These are phyloP conservation scores for Neurospora sublineolata DNA, from an alignment of 495 filamentous ascomycete genomes.

Conservation along the genomic window DNA sequence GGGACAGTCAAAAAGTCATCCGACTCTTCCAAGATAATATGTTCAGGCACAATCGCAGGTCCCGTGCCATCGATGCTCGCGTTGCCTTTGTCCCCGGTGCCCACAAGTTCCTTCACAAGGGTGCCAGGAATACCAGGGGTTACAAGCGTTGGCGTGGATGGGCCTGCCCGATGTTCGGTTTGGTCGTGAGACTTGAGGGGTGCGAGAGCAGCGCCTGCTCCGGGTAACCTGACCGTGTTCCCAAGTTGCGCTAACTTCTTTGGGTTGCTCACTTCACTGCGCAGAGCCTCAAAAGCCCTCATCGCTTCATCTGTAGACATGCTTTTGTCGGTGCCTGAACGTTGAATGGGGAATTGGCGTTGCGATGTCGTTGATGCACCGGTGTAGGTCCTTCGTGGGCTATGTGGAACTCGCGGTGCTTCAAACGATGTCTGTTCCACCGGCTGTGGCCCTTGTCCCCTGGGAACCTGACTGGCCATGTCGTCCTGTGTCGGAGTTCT, in stretches of 20 bases:
- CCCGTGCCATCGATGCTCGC: neutral
- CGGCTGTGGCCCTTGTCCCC: neutral
- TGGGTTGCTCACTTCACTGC: neutral
- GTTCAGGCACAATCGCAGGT: neutral
- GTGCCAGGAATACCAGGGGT: neutral
- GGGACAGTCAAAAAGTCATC: constrained; percentile 7
- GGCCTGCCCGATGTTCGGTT: neutral
- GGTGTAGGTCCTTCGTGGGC: neutral
- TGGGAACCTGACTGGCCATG: neutral
- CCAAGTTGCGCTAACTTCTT: neutral
- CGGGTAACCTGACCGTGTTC: accelerated
- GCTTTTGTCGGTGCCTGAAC: neutral
- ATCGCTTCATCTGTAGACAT: neutral
- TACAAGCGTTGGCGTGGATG: neutral
- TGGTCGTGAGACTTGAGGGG: neutral
- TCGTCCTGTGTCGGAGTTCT: neutral
- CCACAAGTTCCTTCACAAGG: neutral
- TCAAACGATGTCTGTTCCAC: neutral
- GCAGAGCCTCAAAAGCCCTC: neutral
- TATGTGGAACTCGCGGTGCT: neutral
- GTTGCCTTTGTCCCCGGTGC: neutral
- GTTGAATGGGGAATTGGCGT: neutral
- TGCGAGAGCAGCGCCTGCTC: neutral
- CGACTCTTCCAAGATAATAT: neutral
- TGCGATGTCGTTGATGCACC: neutral